Conservation (phyloP, 2,329 filamentous ascomycete species). For the Ceratocystis smalleyi region DNA sequence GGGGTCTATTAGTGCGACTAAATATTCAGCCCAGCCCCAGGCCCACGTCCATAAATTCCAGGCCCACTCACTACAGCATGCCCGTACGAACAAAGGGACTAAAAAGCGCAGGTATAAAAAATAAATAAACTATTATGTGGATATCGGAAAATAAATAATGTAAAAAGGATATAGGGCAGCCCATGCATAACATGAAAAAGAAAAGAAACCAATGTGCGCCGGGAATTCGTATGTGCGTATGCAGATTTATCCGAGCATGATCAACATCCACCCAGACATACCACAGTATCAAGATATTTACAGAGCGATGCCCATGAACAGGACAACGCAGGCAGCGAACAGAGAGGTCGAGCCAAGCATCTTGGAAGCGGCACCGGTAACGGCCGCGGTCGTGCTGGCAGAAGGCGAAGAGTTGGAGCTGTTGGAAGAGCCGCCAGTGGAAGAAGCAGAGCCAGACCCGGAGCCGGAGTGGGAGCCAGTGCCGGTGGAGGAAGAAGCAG, state of each 20-base stretch:
- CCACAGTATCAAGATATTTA: constrained; percentile 6
- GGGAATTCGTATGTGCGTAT: background rate
- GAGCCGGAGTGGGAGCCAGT: constrained; percentile 6
- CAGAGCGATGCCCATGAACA: constrained; percentile 14
- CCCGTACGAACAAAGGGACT: background rate
- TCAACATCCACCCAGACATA: background rate
- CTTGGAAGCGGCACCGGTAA: constrained; percentile 7
- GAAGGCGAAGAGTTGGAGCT: background rate
- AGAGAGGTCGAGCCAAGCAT: constrained; percentile 7
- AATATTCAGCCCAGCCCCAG: background rate
- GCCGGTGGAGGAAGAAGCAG: constrained; percentile 9
- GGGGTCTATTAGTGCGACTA: background rate
- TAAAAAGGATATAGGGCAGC: constrained; percentile 8
- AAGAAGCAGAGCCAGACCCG: background rate
- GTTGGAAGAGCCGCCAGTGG: background rate
- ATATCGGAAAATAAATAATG: constrained; percentile 9
- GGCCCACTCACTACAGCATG: background rate
- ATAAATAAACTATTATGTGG: constrained; percentile 13
- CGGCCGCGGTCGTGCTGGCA: background rate
- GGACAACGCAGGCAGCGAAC: constrained; percentile 13
- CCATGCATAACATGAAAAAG: constrained; percentile 9
- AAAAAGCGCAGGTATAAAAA: constrained; percentile 5
- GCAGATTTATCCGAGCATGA: constrained; percentile 9
- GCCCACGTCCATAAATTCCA: background rate
- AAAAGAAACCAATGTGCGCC: background rate